Evolutionary conservation across 768 basidiomycete species (phyloP), one percentile per base, ranked within the genome.

Genomic region (Trametes gibbosa): DNA sequence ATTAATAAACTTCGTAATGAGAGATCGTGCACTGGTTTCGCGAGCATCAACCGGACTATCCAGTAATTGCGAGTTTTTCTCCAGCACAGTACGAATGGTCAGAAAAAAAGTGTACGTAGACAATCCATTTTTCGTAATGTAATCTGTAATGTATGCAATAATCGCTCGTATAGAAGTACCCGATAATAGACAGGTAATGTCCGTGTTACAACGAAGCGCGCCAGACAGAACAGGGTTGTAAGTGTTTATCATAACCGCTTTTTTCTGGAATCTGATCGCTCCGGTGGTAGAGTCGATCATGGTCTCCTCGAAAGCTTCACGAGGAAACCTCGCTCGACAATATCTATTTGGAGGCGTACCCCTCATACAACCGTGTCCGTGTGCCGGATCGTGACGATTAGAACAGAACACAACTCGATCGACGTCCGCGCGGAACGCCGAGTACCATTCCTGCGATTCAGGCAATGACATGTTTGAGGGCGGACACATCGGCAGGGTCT

Each of bases 201-300:
- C 67, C 64, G 53, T 66, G 66, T 56, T 69, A 65, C 3, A 69
- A 43, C 16, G 39, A 27, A 27, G 7, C 5, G 9, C 8, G 21
- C 19, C 21, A 23, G 27, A 5, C 12, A 55, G 9, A 3, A 50
- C 7, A 4, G 50, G 34, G 17, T 45, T 45, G 17, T 45, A 45
- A 3, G 43, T 45, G 23, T 45, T 45, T 7, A 45, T 21, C 43
- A 32, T 37, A 2, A n/a, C 17, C 3, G 19, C 32, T 21, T 10
- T 4, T 8, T 50, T 35, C n/a, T 7, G 10, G n/a, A 50, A 50
- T 19, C 50, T 23, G 7, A 50, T 21, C 3, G 50, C 50, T 3
- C 50, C 50, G 17, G 12, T 50, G 5, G 14, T 21, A 3, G 6
- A 5, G n/a, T 50, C 50, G 5, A 50, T 25, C 17, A 37, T 4